phyloP scores from a whole-genome alignment of 2,329 filamentous ascomycete species.

The Botrytis paeoniae region DNA sequence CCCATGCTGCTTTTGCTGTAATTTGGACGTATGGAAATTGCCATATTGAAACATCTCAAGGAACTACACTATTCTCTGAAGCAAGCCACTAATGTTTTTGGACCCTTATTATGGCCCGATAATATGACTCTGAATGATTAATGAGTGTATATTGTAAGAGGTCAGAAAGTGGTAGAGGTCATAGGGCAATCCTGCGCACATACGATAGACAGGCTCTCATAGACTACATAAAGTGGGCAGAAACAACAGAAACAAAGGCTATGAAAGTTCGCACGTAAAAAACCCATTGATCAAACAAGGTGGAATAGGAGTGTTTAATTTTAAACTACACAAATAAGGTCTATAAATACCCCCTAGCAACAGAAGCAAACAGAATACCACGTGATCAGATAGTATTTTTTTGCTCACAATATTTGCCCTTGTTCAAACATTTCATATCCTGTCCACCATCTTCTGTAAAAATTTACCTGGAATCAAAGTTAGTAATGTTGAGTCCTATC shows the following conservation, averaged over 20 bases:
- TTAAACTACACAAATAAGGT: no score
- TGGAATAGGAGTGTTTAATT: neutral
- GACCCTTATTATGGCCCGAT: constrained; percentile 37
- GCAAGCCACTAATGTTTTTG: neutral
- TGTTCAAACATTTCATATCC: constrained; percentile 36
- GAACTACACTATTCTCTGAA: neutral
- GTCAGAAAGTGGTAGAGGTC: neutral
- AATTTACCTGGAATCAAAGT: neutral
- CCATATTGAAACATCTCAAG: neutral
- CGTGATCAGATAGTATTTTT: neutral
- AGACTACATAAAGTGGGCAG: neutral
- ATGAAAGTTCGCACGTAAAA: neutral
- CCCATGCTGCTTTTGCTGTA: neutral
- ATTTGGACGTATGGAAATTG: neutral
- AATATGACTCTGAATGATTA: constrained; percentile 41
- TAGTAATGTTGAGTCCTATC: constrained; percentile 34
- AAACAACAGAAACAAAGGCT: neutral
- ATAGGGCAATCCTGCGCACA: neutral
- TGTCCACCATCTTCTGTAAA: constrained; percentile 35
- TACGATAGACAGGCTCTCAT: neutral
- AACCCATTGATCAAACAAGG: neutral
- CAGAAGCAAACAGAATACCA: neutral
- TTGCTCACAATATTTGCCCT: neutral
- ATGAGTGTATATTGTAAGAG: constrained; percentile 34
- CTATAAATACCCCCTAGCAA: neutral